Conservation (phyloP, 1,284 basidiomycete species). For the Puccinia coronata region DNA sequence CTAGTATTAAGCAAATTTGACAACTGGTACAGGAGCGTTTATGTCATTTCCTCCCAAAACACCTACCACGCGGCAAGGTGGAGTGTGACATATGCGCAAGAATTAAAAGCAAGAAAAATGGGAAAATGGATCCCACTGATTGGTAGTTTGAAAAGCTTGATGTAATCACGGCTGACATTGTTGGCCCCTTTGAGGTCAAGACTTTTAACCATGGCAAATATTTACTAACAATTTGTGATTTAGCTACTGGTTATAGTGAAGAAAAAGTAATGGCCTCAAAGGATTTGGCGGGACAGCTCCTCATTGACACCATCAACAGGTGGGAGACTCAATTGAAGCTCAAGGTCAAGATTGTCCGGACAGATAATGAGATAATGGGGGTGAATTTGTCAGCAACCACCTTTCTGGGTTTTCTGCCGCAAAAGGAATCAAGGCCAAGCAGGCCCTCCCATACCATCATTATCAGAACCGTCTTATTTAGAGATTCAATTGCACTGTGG, state of each 20-base stretch:
- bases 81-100: not conserved
- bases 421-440: not conserved
- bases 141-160: not conserved
- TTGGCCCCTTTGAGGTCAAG: slow-evolving; percentile 29
- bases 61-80: not conserved
- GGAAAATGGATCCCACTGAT: not conserved
- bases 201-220: slow-evolving; percentile 6
- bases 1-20: not conserved
- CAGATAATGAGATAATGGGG: slow-evolving; percentile 17
- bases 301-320: not conserved
- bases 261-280: not conserved
- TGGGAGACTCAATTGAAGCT: not conserved
- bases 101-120: not conserved
- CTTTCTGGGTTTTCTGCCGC: not conserved
- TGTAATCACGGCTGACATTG: not conserved
- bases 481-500: slow-evolving; percentile 18
- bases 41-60: not conserved
- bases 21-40: not conserved
- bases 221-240: not conserved
- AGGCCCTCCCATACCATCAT: not conserved
- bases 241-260: not conserved
- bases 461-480: slow-evolving; percentile 16
- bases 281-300: not conserved
- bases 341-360: not conserved
- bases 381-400: not conserved